Evolutionary conservation across 495 filamentous ascomycete genomes (phyloP).

Genomic region (Aspergillus diversus): DNA sequence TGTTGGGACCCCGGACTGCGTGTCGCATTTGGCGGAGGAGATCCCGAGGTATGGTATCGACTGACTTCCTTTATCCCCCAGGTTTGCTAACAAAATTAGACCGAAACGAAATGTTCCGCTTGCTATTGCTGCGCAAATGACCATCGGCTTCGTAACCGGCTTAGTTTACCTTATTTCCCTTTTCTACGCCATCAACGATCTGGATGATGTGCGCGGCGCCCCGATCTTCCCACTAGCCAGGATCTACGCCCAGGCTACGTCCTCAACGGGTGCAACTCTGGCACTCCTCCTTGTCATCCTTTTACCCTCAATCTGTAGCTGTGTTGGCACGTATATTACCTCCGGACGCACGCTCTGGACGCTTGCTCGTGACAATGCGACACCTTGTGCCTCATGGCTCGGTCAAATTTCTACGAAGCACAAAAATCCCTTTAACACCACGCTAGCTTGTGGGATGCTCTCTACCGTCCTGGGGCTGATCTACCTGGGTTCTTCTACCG

Average conservation of each 20-base stretch:
- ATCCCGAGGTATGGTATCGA: constrained; percentile 60
- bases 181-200: constrained; percentile 53
- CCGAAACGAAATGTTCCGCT: constrained; percentile 54
- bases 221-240: constrained; percentile 73
- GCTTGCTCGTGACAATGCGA: constrained; percentile 70
- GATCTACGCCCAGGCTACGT: constrained; percentile 81
- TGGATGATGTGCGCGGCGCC: constrained; percentile 38
- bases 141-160: constrained; percentile 53
- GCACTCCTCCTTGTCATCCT: constrained; percentile 68
- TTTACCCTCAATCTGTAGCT: constrained; percentile 62
- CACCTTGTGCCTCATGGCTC: constrained; percentile 47
- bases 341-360: constrained; percentile 80
- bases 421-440: constrained; percentile 71
- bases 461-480: constrained; percentile 72
- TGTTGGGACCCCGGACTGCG: constrained; percentile 76
- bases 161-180: constrained; percentile 56
- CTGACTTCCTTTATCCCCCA: neutral
- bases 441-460: constrained; percentile 60
- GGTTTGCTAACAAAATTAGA: constrained; percentile 15
- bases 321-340: constrained; percentile 73
- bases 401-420: constrained; percentile 46
- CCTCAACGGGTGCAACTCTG: constrained; percentile 59
- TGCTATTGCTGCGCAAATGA: constrained; percentile 55
- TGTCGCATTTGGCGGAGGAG: constrained; percentile 83
- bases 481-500: constrained; percentile 71